A percentile compares a stretch with the other conserved stretches of the same genome.
These are phyloP conservation scores for Leccinellum luteum DNA, from an alignment of 768 basidiomycete species.

Conservation along the genomic window DNA sequence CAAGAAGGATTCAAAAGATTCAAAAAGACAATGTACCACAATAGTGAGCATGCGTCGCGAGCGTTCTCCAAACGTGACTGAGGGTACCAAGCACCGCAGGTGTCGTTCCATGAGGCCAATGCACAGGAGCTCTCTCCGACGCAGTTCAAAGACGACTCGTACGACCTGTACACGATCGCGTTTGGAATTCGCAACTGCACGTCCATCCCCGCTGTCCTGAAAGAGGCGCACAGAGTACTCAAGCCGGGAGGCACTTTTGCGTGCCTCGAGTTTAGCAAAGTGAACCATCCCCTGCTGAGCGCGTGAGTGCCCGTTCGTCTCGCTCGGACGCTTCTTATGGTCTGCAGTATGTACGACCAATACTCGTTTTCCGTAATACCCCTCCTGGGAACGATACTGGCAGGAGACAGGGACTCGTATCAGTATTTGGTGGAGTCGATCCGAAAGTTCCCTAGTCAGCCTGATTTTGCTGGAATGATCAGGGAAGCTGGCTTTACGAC, in stretches of 20 bases:
- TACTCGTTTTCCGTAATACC: constrained; percentile 98
- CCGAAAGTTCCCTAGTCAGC: constrained; percentile 85
- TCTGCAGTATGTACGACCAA: constrained; percentile 78
- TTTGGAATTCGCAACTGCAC: constrained; percentile 99
- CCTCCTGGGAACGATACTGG: constrained; percentile 92
- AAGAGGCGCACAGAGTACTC: constrained; percentile 88
- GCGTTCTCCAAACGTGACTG: background rate
- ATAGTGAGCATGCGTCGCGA: constrained; percentile 55
- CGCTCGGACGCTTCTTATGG: constrained; percentile 4
- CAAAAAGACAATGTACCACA: constrained; percentile 98
- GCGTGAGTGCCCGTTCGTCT: constrained; percentile 52
- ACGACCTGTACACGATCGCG: constrained; percentile 97
- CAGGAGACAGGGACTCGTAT: constrained; percentile 91
- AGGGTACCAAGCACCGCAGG: constrained; percentile 69
- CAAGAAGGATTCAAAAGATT: constrained; percentile 87
- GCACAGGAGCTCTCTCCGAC: constrained; percentile 73
- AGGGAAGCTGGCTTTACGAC: constrained; percentile 78
- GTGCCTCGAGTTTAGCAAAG: constrained; percentile 94
- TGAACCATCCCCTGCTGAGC: constrained; percentile 82
- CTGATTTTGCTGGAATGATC: constrained; percentile 88
- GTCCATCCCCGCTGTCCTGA: constrained; percentile 80
- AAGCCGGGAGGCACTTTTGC: constrained; percentile 96
- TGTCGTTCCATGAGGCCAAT: constrained; percentile 90
- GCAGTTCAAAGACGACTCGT: constrained; percentile 75
- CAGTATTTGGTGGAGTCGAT: constrained; percentile 99